Evolutionary conservation across 2,329 filamentous ascomycete species (phyloP), one percentile per base, ranked within the genome.

Genomic region (Chaetothyriales sp.): DNA sequence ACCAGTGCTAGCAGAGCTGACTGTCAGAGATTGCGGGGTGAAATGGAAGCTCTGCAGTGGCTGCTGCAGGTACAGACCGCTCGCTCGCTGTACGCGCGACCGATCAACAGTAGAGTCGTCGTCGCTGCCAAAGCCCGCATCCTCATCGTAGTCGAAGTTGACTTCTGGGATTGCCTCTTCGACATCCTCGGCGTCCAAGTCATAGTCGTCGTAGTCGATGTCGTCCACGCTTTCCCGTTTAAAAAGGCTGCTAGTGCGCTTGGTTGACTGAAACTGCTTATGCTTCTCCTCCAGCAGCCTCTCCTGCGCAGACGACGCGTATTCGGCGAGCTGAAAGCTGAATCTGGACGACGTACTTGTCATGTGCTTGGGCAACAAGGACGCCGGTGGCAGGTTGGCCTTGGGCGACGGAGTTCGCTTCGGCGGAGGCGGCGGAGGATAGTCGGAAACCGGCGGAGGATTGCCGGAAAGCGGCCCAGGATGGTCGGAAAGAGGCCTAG

Each of bases 211-310:
- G 53, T 66, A 70, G 53, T 71, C 68, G 55, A 69, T 50, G 46
- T 60, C 56, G 33, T 57, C 56, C 19, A 55, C 52, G 25, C 5
- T 29, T 8, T 54, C 53, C 37, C 49, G 65, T 2, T 56, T 60
- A 45, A 64, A 62, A 45, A 65, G 64, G 44, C 63, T 47, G 18
- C 52, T 60, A 10, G 61, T 60, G 51, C 63, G 68, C 48, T 67
- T 65, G 28, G 65, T 68, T 54, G 74, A 67, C 63, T 75, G 69
- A 67, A 78, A 68, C 63, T 73, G 66, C 67, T 78, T 73, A 58
- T 82, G 78, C 49, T 78, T 78, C 54, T 83, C 80, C 65, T 83
- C 80, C 33, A 83, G 65, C 5, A 81, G 65, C 56, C 75, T 76
- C 60, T 83, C 80, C 61, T 83, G 78, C 0, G 72, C 70, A 4